phyloP scores from a whole-genome alignment of 768 basidiomycete species.

The Albatrellus ellisii region DNA sequence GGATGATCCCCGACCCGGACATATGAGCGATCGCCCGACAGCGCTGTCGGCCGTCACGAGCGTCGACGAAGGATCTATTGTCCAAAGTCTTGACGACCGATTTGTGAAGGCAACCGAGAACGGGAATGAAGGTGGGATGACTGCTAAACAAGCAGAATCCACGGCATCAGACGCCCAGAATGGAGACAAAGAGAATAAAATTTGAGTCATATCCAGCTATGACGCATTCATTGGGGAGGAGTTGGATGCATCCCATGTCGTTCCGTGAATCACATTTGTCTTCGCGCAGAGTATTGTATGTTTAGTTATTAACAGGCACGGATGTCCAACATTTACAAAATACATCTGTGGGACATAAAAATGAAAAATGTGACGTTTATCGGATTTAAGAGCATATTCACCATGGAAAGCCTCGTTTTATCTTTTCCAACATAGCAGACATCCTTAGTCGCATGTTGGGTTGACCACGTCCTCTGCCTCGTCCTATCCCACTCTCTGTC shows the following conservation, averaged over 20 bases:
- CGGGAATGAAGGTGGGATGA: conserved; percentile 16
- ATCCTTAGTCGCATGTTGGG: conserved; percentile 83
- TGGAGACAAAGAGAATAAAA: conserved; percentile 43
- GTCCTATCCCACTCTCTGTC: conserved; percentile 16
- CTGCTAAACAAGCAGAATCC: conserved; percentile 6
- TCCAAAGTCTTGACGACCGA: conserved; percentile 44
- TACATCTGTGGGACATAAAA: no score
- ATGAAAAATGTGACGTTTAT: no score
- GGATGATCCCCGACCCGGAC: conserved; percentile 75
- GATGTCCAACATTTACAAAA: no score
- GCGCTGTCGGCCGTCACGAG: conserved; percentile 54
- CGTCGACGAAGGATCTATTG: conserved; percentile 26
- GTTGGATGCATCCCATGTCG: not conserved
- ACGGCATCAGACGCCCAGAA: conserved; percentile 22
- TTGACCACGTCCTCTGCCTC: conserved; percentile 25
- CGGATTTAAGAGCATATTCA: no score
- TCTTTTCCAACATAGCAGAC: conserved; percentile 77
- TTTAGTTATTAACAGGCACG: no score
- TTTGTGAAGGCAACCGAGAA: conserved; percentile 41
- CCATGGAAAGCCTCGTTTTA: conserved; percentile 47
- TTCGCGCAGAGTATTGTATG: not conserved
- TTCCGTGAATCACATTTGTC: no score
- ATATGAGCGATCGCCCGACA: conserved; percentile 71
- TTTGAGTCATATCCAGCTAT: conserved; percentile 6
- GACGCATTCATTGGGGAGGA: not conserved